A percentile compares a stretch with the other conserved stretches of the same genome.
phyloP scores from a whole-genome alignment of 2,329 filamentous ascomycete species.

The Nigrospora sphaerica region DNA sequence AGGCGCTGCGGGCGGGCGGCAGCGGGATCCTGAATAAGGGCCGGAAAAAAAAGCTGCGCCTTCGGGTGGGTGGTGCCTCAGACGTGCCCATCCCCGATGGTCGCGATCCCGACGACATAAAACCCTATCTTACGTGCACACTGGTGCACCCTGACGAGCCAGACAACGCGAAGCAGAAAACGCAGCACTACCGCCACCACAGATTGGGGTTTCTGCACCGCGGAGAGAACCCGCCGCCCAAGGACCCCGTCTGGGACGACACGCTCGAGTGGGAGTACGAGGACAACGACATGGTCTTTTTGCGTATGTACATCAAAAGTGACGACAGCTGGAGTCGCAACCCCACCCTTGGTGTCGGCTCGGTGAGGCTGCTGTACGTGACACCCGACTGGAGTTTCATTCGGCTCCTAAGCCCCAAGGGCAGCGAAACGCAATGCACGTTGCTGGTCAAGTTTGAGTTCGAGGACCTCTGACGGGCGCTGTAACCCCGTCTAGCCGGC shows the following conservation, averaged over 20 bases:
- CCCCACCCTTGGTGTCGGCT: conserved; percentile 53
- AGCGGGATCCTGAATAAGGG: conserved; percentile 38
- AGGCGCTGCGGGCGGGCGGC: conserved; percentile 48
- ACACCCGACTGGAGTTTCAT: conserved; percentile 54
- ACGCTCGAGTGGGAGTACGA: conserved; percentile 61
- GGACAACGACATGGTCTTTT: conserved; percentile 58
- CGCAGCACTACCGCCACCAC: conserved; percentile 51
- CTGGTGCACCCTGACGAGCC: conserved; percentile 51
- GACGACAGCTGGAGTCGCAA: conserved; percentile 57
- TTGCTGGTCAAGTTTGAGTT: conserved; percentile 56
- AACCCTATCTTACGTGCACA: conserved; percentile 59
- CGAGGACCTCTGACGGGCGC: conserved; percentile 20
- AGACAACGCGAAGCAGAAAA: conserved; percentile 53
- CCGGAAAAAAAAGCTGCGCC: conserved; percentile 40
- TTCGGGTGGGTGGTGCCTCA: conserved; percentile 57
- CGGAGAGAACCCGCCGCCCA: conserved; percentile 49
- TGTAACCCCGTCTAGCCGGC: too few species aligned
- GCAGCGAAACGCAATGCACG: conserved; percentile 55
- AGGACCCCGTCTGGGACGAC: conserved; percentile 61
- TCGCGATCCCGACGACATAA: conserved; percentile 44
- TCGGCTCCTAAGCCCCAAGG: conserved; percentile 57
- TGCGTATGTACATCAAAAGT: conserved; percentile 60
- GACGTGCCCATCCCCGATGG: conserved; percentile 49
- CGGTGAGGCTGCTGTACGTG: conserved; percentile 52
- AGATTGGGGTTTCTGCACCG: conserved; percentile 49